Evolutionary conservation across 108 stramenopile species (phyloP).

Genomic region (Nitzschia putrida): DNA sequence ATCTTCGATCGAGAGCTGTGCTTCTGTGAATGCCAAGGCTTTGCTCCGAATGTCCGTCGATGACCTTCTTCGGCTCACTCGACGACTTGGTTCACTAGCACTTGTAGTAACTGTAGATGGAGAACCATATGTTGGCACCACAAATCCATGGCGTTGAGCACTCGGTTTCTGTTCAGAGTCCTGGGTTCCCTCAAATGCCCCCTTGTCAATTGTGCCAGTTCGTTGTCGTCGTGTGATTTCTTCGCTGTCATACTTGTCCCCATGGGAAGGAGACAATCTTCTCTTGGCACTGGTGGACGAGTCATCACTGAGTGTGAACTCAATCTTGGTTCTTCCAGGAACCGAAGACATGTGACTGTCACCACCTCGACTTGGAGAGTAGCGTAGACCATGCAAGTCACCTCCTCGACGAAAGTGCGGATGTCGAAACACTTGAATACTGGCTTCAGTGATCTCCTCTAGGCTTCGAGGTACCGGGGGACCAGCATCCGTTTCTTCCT

Average conservation of each 20-base stretch:
- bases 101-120: no score
- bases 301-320: slow-evolving; percentile 14
- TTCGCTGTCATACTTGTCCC: slow-evolving; percentile 2
- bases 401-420: slow-evolving; percentile 59
- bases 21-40: slow-evolving; percentile 42
- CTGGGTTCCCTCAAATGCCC: neutral
- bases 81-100: neutral
- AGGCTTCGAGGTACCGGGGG: neutral
- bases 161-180: neutral
- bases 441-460: slow-evolving; percentile 7
- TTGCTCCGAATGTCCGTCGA: slow-evolving; percentile 42
- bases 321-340: slow-evolving; percentile 24
- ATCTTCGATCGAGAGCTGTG: slow-evolving; percentile 30
- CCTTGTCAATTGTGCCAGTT: no score
- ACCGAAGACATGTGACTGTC: slow-evolving; percentile 22
- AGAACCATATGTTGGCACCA: no score
- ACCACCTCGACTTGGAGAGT: slow-evolving; percentile 10
- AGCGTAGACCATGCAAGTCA: slow-evolving; percentile 29
- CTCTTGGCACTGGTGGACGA: slow-evolving; percentile 22
- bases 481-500: slow-evolving; percentile 7
- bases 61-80: slow-evolving; percentile 15
- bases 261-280: slow-evolving; percentile 38
- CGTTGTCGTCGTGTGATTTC: slow-evolving; percentile 8
- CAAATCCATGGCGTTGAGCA: neutral
- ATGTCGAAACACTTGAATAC: slow-evolving; percentile 70